A percentile compares a stretch with the other conserved stretches of the same genome.
These are phyloP conservation scores for Cutaneotrichosporon dermatis DNA, from an alignment of 1,284 basidiomycete genomes.

Conservation along the genomic window DNA sequence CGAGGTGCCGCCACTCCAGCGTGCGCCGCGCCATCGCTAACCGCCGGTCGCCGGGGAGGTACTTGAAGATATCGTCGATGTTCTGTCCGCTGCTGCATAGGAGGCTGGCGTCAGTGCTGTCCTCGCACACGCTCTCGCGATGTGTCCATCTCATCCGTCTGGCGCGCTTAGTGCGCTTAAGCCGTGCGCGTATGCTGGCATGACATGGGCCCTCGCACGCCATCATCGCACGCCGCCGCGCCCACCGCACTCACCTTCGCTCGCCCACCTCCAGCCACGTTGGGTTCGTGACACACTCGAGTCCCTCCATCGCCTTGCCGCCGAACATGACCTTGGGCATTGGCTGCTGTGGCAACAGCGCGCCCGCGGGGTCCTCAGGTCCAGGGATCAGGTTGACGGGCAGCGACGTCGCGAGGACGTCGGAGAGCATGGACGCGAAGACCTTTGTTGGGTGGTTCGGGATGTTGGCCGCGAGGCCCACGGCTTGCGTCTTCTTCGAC, in stretches of 20 bases:
- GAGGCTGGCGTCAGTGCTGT: conserved; percentile 56
- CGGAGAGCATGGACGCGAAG: conserved; percentile 67
- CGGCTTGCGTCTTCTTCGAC: background rate
- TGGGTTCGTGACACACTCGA: conserved; percentile 84
- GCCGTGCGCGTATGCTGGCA: too few species aligned
- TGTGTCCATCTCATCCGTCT: too few species aligned
- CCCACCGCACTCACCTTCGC: conserved; percentile 33
- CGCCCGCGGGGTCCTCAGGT: conserved; percentile 76
- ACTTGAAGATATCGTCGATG: conserved; percentile 91
- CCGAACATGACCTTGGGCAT: conserved; percentile 90
- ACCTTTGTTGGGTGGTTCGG: conserved; percentile 67
- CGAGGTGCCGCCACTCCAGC: conserved; percentile 89
- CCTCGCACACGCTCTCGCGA: background rate
- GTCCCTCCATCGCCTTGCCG: conserved; percentile 57
- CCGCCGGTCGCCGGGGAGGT: conserved; percentile 54
- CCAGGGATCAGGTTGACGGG: conserved; percentile 83
- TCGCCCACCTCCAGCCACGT: conserved; percentile 65
- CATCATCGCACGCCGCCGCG: too few species aligned
- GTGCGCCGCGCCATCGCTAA: conserved; percentile 72
- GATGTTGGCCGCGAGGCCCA: conserved; percentile 51
- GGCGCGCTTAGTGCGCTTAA: too few species aligned
- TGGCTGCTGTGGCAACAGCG: conserved; percentile 88
- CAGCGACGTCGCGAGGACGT: conserved; percentile 62
- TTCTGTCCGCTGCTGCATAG: conserved; percentile 87
- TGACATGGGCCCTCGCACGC: too few species aligned